Conservation (phyloP, 108 stramenopile species). For the Licmophora abbreviata region DNA sequence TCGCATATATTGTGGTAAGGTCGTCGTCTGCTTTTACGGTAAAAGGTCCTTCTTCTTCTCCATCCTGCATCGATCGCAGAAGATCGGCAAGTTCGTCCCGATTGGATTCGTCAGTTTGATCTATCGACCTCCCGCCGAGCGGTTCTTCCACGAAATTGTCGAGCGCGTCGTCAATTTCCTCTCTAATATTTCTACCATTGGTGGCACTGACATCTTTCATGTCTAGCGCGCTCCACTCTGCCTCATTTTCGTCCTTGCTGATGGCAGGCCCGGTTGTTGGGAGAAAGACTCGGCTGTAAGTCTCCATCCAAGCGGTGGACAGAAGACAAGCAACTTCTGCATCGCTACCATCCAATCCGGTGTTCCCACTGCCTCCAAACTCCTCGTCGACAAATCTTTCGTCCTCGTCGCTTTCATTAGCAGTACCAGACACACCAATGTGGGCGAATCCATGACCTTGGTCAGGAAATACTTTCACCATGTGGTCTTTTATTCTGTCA, state of each 20-base stretch:
- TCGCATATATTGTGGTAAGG: conserved; percentile 35
- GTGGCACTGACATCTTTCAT: conserved; percentile 21
- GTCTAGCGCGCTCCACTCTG: conserved; percentile 31
- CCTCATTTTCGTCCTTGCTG: conserved; percentile 41
- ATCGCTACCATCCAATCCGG: conserved; percentile 34
- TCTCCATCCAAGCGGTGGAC: conserved; percentile 84
- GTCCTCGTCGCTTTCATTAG: conserved; percentile 14
- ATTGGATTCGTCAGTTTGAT: conserved; percentile 33
- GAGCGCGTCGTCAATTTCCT: conserved; percentile 60
- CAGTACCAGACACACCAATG: conserved; percentile 12
- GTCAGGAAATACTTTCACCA: conserved; percentile 80
- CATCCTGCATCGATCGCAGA: conserved; percentile 37
- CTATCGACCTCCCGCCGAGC: conserved; percentile 43
- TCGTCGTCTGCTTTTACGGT: conserved; percentile 36
- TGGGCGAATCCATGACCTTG: conserved; percentile 82
- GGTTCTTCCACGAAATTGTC: conserved; percentile 43
- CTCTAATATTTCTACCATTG: conserved; percentile 40
- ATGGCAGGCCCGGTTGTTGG: conserved; percentile 67
- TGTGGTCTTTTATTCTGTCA: conserved; percentile 57
- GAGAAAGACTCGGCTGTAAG: conserved; percentile 67
- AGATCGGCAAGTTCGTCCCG: conserved; percentile 28
- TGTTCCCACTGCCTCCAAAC: conserved; percentile 50
- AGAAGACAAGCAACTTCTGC: conserved; percentile 79
- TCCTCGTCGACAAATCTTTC: conserved; percentile 57
- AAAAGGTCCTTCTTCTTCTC: conserved; percentile 22